Evolutionary conservation across 306 rosid species (phyloP).

Genomic region (Calophaca sinica): DNA sequence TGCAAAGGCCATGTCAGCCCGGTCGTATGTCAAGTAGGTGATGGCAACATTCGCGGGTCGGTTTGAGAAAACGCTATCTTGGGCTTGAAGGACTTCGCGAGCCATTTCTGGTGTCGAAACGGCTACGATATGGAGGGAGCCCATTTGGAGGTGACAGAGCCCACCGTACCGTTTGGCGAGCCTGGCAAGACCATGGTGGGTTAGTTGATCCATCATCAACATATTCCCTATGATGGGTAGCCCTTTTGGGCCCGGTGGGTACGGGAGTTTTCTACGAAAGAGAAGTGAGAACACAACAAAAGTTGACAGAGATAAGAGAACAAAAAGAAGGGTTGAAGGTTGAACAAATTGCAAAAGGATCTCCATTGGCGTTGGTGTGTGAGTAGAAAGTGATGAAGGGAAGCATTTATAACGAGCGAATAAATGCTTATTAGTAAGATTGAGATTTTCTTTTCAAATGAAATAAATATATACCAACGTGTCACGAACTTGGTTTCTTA

Average conservation of each 20-base stretch:
- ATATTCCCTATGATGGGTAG: conserved; percentile 61
- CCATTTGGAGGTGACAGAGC: conserved; percentile 66
- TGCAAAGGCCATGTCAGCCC: conserved; percentile 86
- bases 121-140: conserved; percentile 62
- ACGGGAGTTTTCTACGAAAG: conserved; percentile 38
- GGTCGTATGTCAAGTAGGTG: conserved; percentile 64
- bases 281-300: conserved; percentile 9
- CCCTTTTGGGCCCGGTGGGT: conserved; percentile 67
- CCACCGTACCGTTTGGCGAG: conserved; percentile 54
- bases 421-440: not conserved
- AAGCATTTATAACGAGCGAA: not conserved
- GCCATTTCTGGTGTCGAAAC: conserved; percentile 65
- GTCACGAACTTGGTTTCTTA: too few relatives aligned
- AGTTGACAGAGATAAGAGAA: conserved; percentile 17
- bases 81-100: conserved; percentile 71
- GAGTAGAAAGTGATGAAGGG: not conserved
- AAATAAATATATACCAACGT: too few relatives aligned
- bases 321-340: conserved; percentile 34
- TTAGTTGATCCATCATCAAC: conserved; percentile 57
- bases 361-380: conserved; percentile 39
- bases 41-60: conserved; percentile 73
- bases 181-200: conserved; percentile 54
- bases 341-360: conserved; percentile 29
- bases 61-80: conserved; percentile 63
- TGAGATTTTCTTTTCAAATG: not conserved